Conservation (phyloP, 2,329 filamentous ascomycete species). For the Diaporthe velutina region DNA sequence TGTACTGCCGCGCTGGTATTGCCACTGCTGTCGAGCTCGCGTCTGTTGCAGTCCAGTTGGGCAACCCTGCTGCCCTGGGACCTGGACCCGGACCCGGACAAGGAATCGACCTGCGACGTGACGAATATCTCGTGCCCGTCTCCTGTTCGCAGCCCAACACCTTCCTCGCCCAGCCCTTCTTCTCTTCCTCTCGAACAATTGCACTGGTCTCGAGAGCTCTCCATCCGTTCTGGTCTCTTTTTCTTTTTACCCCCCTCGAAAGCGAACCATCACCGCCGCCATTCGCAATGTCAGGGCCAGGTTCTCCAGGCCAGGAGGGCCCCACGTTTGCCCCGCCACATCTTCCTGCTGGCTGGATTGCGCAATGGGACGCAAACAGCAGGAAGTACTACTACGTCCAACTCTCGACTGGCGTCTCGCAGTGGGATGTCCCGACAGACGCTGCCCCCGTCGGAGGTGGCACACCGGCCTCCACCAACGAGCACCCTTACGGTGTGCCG, state of each 20-base stretch:
- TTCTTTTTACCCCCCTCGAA: not conserved
- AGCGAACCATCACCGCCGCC: not conserved
- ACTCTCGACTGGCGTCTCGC: slow-evolving; percentile 77
- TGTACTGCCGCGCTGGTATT: not conserved
- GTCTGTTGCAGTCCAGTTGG: slow-evolving; percentile 5
- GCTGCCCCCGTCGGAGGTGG: slow-evolving; percentile 73
- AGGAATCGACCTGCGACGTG: slow-evolving; percentile 28
- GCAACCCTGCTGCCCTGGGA: slow-evolving; percentile 1
- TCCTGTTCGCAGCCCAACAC: slow-evolving; percentile 18
- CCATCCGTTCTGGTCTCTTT: not conserved
- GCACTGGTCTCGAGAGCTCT: not conserved
- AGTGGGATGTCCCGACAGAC: slow-evolving; percentile 80
- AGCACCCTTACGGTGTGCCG: slow-evolving; percentile 74
- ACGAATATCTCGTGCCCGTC: slow-evolving; percentile 19
- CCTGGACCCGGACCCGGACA: slow-evolving; percentile 29
- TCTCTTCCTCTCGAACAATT: not conserved
- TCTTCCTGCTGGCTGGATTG: slow-evolving; percentile 76
- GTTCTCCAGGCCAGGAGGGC: slow-evolving; percentile 70
- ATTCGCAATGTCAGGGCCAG: slow-evolving; percentile 66
- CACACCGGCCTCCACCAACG: slow-evolving; percentile 66
- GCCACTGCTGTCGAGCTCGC: not conserved
- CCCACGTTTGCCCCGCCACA: slow-evolving; percentile 71
- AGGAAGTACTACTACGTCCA: slow-evolving; percentile 80
- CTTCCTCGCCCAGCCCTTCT: not conserved
- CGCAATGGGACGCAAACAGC: slow-evolving; percentile 75